A percentile compares a stretch with the other conserved stretches of the same genome.
These are phyloP conservation scores for Xenoacremonium recifei DNA, from an alignment of 2,329 filamentous ascomycete genomes.

Conservation along the genomic window DNA sequence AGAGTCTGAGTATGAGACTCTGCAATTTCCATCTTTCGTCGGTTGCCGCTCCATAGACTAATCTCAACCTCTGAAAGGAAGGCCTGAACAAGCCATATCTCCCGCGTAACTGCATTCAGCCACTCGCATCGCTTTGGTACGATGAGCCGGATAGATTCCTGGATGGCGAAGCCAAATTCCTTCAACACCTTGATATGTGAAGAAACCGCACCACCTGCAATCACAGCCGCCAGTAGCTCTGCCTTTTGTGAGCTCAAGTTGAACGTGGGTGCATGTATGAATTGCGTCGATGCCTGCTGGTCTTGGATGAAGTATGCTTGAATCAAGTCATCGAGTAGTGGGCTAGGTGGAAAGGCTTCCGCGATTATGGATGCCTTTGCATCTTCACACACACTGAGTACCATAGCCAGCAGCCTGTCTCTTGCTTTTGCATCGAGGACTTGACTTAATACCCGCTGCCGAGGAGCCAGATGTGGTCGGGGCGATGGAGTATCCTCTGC, in stretches of 20 bases:
- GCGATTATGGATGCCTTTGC: no score
- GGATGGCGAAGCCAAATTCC: slow-evolving; percentile 11
- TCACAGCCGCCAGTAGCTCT: slow-evolving; percentile 7
- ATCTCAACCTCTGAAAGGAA: slow-evolving; percentile 13
- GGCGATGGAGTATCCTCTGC: no score
- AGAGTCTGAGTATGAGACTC: slow-evolving; percentile 11
- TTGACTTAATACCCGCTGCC: no score
- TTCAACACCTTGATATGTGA: slow-evolving; percentile 10
- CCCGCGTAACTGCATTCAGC: slow-evolving; percentile 7
- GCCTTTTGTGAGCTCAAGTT: slow-evolving; percentile 6
- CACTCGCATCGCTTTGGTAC: slow-evolving; percentile 8
- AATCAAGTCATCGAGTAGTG: no score
- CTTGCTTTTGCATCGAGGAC: no score
- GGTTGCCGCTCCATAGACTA: slow-evolving; percentile 13
- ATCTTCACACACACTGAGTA: no score
- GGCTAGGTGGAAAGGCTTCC: no score
- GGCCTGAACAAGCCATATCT: slow-evolving; percentile 9
- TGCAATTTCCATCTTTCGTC: slow-evolving; percentile 14
- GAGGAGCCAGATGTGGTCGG: no score
- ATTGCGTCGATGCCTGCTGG: no score
- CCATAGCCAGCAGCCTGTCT: no score
- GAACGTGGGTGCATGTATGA: slow-evolving; percentile 9
- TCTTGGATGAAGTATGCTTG: no score
- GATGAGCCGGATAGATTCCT: slow-evolving; percentile 8
- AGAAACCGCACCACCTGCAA: slow-evolving; percentile 2